Conservation (phyloP, 2,329 filamentous ascomycete genomes). For the Pseudocercospora fijiensis region DNA sequence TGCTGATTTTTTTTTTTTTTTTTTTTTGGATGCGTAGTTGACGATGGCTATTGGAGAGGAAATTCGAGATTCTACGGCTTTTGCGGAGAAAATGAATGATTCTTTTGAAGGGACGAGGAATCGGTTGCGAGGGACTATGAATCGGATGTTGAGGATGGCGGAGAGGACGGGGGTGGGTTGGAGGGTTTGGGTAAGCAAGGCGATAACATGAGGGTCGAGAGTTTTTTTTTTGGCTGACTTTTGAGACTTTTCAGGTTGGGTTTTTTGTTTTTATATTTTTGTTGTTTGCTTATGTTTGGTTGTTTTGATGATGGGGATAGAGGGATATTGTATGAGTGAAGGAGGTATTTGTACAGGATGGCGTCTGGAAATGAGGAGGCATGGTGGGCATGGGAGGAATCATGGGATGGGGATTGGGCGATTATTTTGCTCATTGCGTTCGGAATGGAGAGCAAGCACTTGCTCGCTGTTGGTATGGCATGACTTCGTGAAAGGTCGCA, state of each 20-base stretch:
- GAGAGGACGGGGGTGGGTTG: slow-evolving; percentile 91
- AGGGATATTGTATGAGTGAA: neutral
- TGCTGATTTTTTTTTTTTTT: slow-evolving; percentile 17
- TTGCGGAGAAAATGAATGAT: slow-evolving; percentile 95
- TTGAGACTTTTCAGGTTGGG: slow-evolving; percentile 48
- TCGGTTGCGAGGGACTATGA: slow-evolving; percentile 88
- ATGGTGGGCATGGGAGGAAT: neutral
- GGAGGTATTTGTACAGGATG: neutral
- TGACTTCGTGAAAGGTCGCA: neutral
- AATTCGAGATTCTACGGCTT: slow-evolving; percentile 82
- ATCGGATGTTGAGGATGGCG: slow-evolving; percentile 93
- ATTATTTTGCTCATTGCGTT: neutral
- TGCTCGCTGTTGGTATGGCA: neutral
- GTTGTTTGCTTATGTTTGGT: slow-evolving; percentile 89
- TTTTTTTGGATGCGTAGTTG: too few species aligned
- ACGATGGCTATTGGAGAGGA: slow-evolving; percentile 92
- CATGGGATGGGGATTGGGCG: neutral
- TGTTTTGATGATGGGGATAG: slow-evolving; percentile 52
- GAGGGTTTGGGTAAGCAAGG: slow-evolving; percentile 75
- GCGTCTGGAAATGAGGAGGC: neutral
- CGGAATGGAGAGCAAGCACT: neutral
- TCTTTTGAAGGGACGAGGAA: slow-evolving; percentile 82
- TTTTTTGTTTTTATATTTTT: slow-evolving; percentile 84
- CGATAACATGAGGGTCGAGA: too few species aligned
- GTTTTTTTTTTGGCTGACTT: too few species aligned